Evolutionary conservation across 192 early-diverging fungal genomes (phyloP).

Genomic region (Haplosporangium gracile): DNA sequence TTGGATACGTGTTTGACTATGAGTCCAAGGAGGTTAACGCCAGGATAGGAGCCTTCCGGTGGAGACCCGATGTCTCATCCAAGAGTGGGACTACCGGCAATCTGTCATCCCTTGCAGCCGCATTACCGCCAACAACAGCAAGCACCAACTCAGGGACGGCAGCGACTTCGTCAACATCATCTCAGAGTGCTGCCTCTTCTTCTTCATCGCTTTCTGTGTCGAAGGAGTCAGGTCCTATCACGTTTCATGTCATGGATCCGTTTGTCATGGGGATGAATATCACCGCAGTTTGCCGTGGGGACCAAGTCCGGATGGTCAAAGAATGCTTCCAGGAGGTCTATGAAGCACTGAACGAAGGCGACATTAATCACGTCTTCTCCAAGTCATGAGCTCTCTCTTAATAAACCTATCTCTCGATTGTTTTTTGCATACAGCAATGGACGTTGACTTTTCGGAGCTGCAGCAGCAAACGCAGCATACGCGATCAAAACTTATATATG

Average conservation of each 20-base stretch:
- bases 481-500: too few relatives aligned
- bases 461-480: too few relatives aligned
- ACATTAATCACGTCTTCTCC: conserved; percentile 44
- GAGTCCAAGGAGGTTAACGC: conserved; percentile 54
- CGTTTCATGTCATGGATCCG: conserved; percentile 46
- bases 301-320: conserved; percentile 32
- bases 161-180: not conserved
- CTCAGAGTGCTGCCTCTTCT: not conserved
- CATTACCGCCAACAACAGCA: not conserved
- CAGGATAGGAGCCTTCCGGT: conserved; percentile 39
- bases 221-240: not conserved
- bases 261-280: conserved; percentile 35
- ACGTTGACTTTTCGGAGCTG: too few relatives aligned
- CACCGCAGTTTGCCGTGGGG: conserved; percentile 12
- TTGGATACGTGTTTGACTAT: conserved; percentile 55
- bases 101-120: not conserved
- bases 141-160: not conserved
- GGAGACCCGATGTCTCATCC: conserved; percentile 21
- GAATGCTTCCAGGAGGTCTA: conserved; percentile 48
- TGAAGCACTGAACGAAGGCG: conserved; percentile 42
- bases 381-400: not conserved
- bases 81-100: not conserved
- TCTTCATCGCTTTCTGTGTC: not conserved
- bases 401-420: not conserved
- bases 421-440: too few relatives aligned